Percentiles rank a stretch among this genome's conserved stretches.
Conservation (phyloP, 2,329 filamentous ascomycete species). For the Lithohypha guttulata region DNA sequence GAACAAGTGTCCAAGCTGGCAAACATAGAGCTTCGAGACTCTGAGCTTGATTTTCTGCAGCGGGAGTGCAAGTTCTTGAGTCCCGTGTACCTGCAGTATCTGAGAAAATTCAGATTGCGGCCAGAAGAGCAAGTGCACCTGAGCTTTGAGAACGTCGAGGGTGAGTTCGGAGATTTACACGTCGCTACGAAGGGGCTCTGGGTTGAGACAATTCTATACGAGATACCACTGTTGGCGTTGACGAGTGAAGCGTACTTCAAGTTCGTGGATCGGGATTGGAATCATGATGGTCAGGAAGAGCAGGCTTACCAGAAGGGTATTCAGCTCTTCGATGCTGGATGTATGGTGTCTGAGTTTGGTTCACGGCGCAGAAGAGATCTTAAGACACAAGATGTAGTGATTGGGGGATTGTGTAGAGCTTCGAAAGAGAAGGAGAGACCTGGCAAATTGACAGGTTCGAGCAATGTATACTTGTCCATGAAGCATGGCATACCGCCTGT, state of each 20-base stretch:
- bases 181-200: constrained; percentile 72
- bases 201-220: constrained; percentile 94
- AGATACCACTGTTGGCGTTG: constrained; percentile 84
- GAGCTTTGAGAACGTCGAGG: constrained; percentile 54
- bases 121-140: constrained; percentile 70
- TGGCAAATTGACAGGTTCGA: constrained; percentile 72
- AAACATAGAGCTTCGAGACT: constrained; percentile 64
- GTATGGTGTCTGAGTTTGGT: constrained; percentile 87
- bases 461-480: constrained; percentile 96
- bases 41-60: constrained; percentile 71
- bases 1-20: constrained; percentile 76
- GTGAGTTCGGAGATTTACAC: constrained; percentile 62
- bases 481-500: constrained; percentile 74
- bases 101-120: constrained; percentile 68
- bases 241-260: constrained; percentile 96
- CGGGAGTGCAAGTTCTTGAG: constrained; percentile 71
- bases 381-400: constrained; percentile 84
- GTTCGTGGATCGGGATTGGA: constrained; percentile 91
- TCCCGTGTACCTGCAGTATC: constrained; percentile 65
- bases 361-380: constrained; percentile 83
- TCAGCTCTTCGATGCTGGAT: constrained; percentile 67
- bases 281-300: constrained; percentile 73
- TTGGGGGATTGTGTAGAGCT: constrained; percentile 72
- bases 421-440: constrained; percentile 57
- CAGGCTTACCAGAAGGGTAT: constrained; percentile 73